Base-by-base conservation (phyloP, 257 asterid genomes). In the Schizonepeta tenuifolia region DNA sequence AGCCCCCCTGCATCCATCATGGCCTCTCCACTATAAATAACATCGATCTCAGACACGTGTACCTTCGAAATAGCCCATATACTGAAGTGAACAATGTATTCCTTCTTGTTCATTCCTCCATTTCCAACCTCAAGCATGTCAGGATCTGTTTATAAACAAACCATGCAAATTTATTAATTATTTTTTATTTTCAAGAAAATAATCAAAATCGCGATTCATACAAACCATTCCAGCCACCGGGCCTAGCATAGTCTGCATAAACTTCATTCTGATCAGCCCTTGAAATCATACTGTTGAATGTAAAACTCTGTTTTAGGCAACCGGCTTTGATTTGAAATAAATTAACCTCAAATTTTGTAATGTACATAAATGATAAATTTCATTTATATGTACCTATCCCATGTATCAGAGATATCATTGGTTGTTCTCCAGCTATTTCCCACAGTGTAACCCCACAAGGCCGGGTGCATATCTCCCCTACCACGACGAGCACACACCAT, bases 391-490 rank as follows among this genome's bases (percentile, higher is more conserved):
- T 71, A 88, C 97, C 92, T 89, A 0, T 87, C 93, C 96, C 97
- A 91, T 2, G 72, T 84, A 75, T 91, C 96, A 21, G 84, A 50
- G 13, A 91, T 91, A 33, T 87, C 96, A 9, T 85, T 83, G 0
- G 97, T 86, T 5, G 91, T 91, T 78, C 97, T 86, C 95, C 96
- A 91, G 75, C 97, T 89, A 40, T 91, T 91, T 70, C 97, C 97
- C 15, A 87, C 76, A 0, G 69, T 74, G 20, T 55, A 76, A 43
- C 90, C 97, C 96, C 96, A 91, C 65, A 86, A 71, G 56, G 97
- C 96, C 0, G 96, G 97, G 75, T 91, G 97, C 91, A 87, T 56
- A 70, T 91, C 97, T 5, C 97, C 97, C 97, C 97, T 91, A 74
- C 24, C 65, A 31, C 56, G 61, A 31, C 56, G 61, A 59, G 12